phyloP scores from a whole-genome alignment of 306 rosid species.

The Begonia loranthoides region DNA sequence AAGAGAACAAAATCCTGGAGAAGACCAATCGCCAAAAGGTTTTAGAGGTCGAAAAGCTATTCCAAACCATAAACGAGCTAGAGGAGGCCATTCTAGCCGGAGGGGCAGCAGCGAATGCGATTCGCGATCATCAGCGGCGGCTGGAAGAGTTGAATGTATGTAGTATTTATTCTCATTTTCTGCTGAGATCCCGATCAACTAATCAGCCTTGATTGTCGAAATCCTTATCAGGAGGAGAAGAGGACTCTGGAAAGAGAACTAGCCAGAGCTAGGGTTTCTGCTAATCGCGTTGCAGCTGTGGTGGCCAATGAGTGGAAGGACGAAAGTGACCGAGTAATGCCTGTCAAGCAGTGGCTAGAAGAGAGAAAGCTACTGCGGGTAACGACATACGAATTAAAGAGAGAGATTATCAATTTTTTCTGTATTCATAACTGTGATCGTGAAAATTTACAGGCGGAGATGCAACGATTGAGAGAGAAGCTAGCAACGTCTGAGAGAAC shows the following conservation, averaged over 20 bases:
- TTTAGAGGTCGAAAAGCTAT: constrained; percentile 76
- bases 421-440: too few species aligned
- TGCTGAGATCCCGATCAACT: too few species aligned
- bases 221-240: constrained; percentile 60
- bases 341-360: constrained; percentile 89
- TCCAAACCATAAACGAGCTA: constrained; percentile 78
- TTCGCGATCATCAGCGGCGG: constrained; percentile 70
- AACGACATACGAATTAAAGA: too few species aligned
- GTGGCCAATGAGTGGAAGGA: constrained; percentile 96
- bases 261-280: constrained; percentile 73
- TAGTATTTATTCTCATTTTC: neutral
- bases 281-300: constrained; percentile 70
- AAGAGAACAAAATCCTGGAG: constrained; percentile 81
- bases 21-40: constrained; percentile 88
- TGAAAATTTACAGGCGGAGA: constrained; percentile 48
- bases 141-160: constrained; percentile 53
- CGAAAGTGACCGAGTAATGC: constrained; percentile 85
- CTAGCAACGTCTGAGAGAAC: constrained; percentile 74
- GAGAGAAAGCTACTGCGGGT: constrained; percentile 87
- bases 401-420: too few species aligned
- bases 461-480: constrained; percentile 80
- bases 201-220: too few species aligned
- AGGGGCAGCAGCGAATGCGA: constrained; percentile 56
- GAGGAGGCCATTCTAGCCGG: constrained; percentile 80
- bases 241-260: constrained; percentile 83